Evolutionary conservation across 129 eudicot species (phyloP), one percentile per base, ranked within the genome.

Genomic region (Arctium lappa): DNA sequence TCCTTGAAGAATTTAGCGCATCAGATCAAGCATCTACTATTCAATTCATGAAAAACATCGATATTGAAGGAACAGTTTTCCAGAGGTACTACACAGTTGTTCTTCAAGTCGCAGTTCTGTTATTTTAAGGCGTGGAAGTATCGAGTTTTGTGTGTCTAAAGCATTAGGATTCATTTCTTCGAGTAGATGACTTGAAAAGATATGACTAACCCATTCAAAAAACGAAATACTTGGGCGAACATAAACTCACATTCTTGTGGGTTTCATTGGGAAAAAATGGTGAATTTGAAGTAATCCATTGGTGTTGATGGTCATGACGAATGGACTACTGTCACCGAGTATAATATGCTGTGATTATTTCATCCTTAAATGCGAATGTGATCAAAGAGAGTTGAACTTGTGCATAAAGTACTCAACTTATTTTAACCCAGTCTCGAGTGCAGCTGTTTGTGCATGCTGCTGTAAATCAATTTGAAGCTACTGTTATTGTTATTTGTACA

Each of bases 1-100:
- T 94, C 74, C 92, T 94, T 76, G 93, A 94, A 88, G 62, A 73
- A 72, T 94, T 91, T 83, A 87, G 78, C 4, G 93, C 93, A 72
- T 71, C 88, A 69, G 87, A 94, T 91, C 91, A 87, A 87, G 97
- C 94, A 65, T 87, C 98, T 50, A 87, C 90, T 0, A 90, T 91
- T 46, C 92, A 94, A 53, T 90, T 94, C 46, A 38, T 91, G 86
- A 69, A 71, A 78, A 79, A 80, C 83, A 53, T 83, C 15, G 73
- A 81, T 80, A 85, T 89, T 73, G 82, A 91, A 30, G 94, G 88
- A 81, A 94, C 97, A 4, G 84, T 94, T 36, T 94, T 94, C 80
- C 93, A 89, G 72, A 89, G 98, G 98, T 93, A 91, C 82, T 44
- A 31, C 11, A 6, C 18, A 39, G 66, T 79, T 79, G 71, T 27